Conservation (phyloP, 148 eudicot genomes). For the Talinum fruticosum region DNA sequence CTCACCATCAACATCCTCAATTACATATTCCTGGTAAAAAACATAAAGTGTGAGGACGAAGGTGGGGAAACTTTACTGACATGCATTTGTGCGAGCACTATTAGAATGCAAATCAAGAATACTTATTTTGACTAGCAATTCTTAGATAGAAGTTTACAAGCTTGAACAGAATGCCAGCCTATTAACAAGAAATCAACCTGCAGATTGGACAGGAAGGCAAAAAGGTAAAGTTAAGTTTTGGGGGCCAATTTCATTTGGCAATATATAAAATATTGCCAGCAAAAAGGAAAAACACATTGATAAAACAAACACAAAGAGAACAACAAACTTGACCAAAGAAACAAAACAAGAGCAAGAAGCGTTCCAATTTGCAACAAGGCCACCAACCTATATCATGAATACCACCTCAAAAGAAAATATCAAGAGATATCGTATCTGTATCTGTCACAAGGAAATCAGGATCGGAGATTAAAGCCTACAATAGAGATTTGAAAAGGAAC, state of each 20-base stretch:
- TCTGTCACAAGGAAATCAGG: not conserved
- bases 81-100: not conserved
- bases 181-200: not conserved
- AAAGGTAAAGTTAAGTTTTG: not conserved
- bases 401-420: not conserved
- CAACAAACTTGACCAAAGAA: not conserved
- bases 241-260: not conserved
- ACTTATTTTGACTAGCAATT: too few species aligned
- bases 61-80: too few species aligned
- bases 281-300: not conserved
- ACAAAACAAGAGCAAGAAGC: not conserved
- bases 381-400: not conserved
- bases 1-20: conserved; percentile 85
- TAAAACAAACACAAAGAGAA: not conserved
- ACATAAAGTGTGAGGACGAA: not conserved
- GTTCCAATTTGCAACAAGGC: not conserved
- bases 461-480: not conserved
- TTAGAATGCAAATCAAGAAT: not conserved
- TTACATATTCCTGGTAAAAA: conserved; percentile 70
- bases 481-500: not conserved
- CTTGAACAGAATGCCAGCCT: not conserved
- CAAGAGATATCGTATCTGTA: not conserved
- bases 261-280: not conserved
- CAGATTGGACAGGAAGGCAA: not conserved
- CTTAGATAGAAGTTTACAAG: not conserved